These are phyloP conservation scores for Ramalina peruviana DNA, from an alignment of 495 filamentous ascomycete species.

Conservation along the genomic window DNA sequence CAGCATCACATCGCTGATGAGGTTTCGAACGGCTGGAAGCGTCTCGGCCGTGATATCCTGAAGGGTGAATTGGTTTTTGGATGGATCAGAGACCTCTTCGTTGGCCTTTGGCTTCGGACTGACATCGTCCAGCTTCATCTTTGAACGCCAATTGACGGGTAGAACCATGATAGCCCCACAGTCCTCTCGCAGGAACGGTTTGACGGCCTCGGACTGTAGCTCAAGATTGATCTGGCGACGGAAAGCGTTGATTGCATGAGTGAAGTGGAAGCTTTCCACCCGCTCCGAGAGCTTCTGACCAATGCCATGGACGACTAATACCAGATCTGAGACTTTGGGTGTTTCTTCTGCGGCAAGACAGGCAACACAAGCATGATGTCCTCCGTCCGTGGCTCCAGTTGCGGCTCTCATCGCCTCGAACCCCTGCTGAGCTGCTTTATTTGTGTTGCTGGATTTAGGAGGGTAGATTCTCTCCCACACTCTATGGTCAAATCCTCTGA, in stretches of 20 bases:
- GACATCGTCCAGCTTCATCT: slow-evolving; percentile 68
- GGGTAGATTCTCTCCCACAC: slow-evolving; percentile 67
- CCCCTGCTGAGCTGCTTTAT: slow-evolving; percentile 11
- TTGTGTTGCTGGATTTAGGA: slow-evolving; percentile 29
- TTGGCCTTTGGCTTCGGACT: slow-evolving; percentile 23
- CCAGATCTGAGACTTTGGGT: slow-evolving; percentile 68
- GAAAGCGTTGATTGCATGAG: slow-evolving; percentile 83
- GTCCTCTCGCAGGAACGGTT: slow-evolving; percentile 53
- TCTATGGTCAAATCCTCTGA: slow-evolving; percentile 70
- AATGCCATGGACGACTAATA: slow-evolving; percentile 83
- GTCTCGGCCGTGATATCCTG: slow-evolving; percentile 87
- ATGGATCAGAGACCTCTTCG: slow-evolving; percentile 29
- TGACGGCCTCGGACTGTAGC: slow-evolving; percentile 57
- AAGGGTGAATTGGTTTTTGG: slow-evolving; percentile 55
- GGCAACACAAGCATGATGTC: slow-evolving; percentile 30
- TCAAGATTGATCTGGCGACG: slow-evolving; percentile 80
- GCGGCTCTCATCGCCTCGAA: slow-evolving; percentile 1
- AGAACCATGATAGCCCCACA: slow-evolving; percentile 63
- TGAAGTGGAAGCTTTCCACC: slow-evolving; percentile 93
- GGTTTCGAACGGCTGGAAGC: slow-evolving; percentile 72
- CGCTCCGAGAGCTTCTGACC: slow-evolving; percentile 94
- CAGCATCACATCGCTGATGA: slow-evolving; percentile 94
- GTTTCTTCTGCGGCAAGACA: slow-evolving; percentile 46
- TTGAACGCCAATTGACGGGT: slow-evolving; percentile 76
- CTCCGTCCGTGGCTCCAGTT: slow-evolving; percentile 6